Evolutionary conservation across 2,329 filamentous ascomycete genomes (phyloP), one percentile per base, ranked within the genome.

Genomic region (Penicillium sp.): DNA sequence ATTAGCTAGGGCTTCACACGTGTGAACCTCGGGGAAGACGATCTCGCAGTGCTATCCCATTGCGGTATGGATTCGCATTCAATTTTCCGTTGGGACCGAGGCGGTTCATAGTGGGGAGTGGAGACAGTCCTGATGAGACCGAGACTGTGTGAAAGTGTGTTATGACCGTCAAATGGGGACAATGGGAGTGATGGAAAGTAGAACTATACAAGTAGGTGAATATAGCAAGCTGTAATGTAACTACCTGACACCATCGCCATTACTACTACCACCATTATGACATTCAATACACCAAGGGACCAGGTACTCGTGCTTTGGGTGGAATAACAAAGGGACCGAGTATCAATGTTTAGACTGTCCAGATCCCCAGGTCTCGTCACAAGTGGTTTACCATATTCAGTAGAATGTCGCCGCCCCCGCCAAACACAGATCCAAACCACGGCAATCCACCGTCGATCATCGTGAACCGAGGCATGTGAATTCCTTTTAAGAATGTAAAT

Each of bases 401-500:
- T 39, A 39, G 6, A 39, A 39, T 39, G 23, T 39, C 20, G 18
- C 37, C 37, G 37, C 18, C 37, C 20, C 37, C 37, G 20, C 37
- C 15, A 35, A 35, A 33, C n/a, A 7, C 32, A 2, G 32, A 33
- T n/a, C n/a, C n/a, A 33, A 35, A 35, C 10, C 32, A 35, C 32
- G 32, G 32, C 15, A 15, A 42, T 42, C 46, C 46, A 38, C 53
- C 40, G 46, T 45, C 25, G 52, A 53, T 52, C 49, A 13, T 24
- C 39, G 44, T 49, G 42, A 54, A 53, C 60, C 60, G 60, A 63
- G 59, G 60, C 52, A 61, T 58, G 52, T 60, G 47, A 54, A 43
- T 28, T 3, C n/a, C 18, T 46, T 46, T 41, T 42, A 47, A 47
- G 46, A 25, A 51, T 23, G 6, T 31, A 9, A 23, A 39, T 50